These are phyloP conservation scores for Durio zibethinus DNA, from an alignment of 345 rosid species.

Conservation along the genomic window DNA sequence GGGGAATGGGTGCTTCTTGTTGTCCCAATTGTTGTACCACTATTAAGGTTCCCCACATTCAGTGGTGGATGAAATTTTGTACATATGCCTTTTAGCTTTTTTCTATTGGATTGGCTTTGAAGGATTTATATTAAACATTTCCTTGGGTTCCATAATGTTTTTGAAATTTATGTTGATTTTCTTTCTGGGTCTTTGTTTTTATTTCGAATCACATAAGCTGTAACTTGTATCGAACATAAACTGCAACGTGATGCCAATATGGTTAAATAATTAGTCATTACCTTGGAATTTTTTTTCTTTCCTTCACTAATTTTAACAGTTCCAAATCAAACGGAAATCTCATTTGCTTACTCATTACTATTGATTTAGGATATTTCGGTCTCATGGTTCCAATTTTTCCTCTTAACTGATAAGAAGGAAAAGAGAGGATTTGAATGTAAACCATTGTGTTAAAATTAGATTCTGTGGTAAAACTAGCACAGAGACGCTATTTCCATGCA, in stretches of 20 bases:
- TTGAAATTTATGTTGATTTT: conserved; percentile 11
- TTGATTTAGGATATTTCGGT: too few species aligned
- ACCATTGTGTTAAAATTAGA: neutral
- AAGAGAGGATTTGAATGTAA: neutral
- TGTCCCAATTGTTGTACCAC: conserved; percentile 16
- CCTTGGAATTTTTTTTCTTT: too few species aligned
- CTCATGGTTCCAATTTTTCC: neutral
- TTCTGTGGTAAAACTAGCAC: neutral
- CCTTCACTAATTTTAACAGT: too few species aligned
- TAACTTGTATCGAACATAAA: too few species aligned
- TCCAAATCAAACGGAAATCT: neutral
- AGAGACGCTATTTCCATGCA: neutral
- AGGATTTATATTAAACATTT: neutral
- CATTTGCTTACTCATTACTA: too few species aligned
- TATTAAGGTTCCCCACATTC: conserved; percentile 24
- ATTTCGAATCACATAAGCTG: too few species aligned
- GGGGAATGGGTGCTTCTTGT: conserved; percentile 22
- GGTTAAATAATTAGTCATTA: too few species aligned
- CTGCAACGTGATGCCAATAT: too few species aligned
- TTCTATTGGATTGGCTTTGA: conserved; percentile 21
- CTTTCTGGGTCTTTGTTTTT: neutral
- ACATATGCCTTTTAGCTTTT: conserved; percentile 28
- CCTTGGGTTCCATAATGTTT: neutral
- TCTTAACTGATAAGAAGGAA: neutral
- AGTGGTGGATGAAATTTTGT: conserved; percentile 36